Evolutionary conservation across 2,329 filamentous ascomycete genomes (phyloP), one percentile per base, ranked within the genome.

Genomic region (Fusarium equiseti): DNA sequence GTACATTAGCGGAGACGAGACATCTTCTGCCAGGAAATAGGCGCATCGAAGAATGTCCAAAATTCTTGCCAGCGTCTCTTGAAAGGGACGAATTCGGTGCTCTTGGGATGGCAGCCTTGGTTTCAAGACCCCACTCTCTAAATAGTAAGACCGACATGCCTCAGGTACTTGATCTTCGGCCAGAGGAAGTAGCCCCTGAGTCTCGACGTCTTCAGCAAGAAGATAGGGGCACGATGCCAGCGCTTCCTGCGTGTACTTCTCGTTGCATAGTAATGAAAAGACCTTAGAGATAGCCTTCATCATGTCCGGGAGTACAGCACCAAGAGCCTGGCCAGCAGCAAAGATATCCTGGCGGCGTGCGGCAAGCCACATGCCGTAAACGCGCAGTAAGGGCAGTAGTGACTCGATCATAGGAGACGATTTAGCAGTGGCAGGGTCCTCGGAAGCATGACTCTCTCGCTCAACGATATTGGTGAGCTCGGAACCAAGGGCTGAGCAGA

Each of bases 401-500:
- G 79, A 82, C 61, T 80, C 80, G 16, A 84, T 74, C 9, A 79
- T 72, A 11, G 81, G 70, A 13, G 79, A 80, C 44, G 83, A 80
- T 56, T 79, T 71, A 13, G 71, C 63, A 18, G 49, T 77, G 35
- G 77, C 70, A 7, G 61, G 57, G 22, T 73, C 67, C 16, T 75
- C 73, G 15, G 73, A 59, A 40, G 63, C 63, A 16, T 70, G 62
- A 12, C 73, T 76, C 43, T 76, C 66, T 4, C 65, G 59, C 8
- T 75, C 67, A 44, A 73, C 67, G n/a, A 76, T 68, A 77, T 89
- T 85, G 59, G 89, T 87, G 5, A 97, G 84, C 73, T 94, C 91
- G n/a, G 88, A 85, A 68, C 91, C 84, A 38, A 97, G 83, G 29
- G 91, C 83, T 55, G 91, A 89, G 48, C 95, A 87, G 32, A 97